phyloP scores from a whole-genome alignment of 192 early-diverging fungal species.

The Coemansia sp. region DNA sequence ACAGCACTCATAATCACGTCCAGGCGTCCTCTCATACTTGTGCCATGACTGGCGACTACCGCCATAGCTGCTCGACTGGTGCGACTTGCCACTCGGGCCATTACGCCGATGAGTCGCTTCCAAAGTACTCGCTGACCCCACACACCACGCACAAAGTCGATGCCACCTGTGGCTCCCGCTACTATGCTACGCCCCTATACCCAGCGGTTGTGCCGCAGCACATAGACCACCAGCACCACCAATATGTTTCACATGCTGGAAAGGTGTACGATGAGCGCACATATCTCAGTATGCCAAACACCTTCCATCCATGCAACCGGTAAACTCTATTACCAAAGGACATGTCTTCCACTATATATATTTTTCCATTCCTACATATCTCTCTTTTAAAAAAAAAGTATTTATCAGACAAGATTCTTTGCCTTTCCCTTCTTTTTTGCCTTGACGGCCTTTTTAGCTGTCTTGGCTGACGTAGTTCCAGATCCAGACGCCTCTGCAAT shows the following conservation, averaged over 20 bases:
- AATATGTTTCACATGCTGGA: not conserved
- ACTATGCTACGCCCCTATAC: slow-evolving; percentile 42
- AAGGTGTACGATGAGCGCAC: slow-evolving; percentile 27
- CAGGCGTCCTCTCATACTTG: slow-evolving; percentile 42
- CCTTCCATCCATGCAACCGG: slow-evolving; percentile 42
- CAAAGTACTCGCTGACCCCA: slow-evolving; percentile 53
- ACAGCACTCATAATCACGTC: slow-evolving; percentile 40
- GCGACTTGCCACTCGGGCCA: not conserved
- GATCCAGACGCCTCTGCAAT: slow-evolving; percentile 3
- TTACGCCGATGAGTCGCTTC: slow-evolving; percentile 21
- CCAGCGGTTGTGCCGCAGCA: not conserved
- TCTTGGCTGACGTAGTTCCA: not conserved
- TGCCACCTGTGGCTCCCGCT: slow-evolving; percentile 20
- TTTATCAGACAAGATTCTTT: slow-evolving; percentile 25
- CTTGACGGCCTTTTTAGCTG: slow-evolving; percentile 43
- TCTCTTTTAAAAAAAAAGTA: not conserved
- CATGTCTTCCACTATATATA: not conserved
- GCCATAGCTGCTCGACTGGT: slow-evolving; percentile 11
- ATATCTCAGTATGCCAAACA: slow-evolving; percentile 34
- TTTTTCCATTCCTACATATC: not conserved
- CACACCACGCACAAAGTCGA: slow-evolving; percentile 50
- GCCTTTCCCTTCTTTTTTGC: slow-evolving; percentile 48
- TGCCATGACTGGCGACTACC: slow-evolving; percentile 24
- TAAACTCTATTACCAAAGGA: not conserved
- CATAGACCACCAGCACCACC: not conserved